Evolutionary conservation across 2,329 filamentous ascomycete genomes (phyloP), one percentile per base, ranked within the genome.

Genomic region (Pyrenophora teres): DNA sequence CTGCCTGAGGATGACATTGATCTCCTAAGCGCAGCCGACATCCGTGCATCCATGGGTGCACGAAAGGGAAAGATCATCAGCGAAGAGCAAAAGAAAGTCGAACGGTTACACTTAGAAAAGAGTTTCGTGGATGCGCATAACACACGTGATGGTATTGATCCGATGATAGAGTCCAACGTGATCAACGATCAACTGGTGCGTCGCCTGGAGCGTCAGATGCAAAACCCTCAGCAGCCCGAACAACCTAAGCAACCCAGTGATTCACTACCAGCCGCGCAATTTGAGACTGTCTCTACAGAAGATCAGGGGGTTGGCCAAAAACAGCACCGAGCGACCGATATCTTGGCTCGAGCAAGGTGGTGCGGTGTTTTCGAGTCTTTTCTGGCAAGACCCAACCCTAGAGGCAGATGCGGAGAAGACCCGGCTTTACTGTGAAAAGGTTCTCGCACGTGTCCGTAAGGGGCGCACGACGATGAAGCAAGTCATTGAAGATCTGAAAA

Each of bases 31-130:
- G 74, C 76, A 4, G 68, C 67, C 10, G 67, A 74, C 18, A 70
- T 78, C n/a, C 72, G 77, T 21, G 75, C 77, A 25, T 68, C 70
- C 13, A 77, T 78, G 69, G 72, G 73, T n/a, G 46, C 45, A 12
- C 72, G 57, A 25, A 59, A 51, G 15, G 41, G 19, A 10, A 52
- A 50, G 16, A 30, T 52, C 6, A 40, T 45, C 7, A 44, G 38
- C n/a, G 45, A 46, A 25, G 59, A 63, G 18, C 60, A 59, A 30
- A 54, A 31, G 27, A 54, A 46, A 55, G 52, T 40, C 35, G 46
- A 58, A 1, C 63, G 61, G 40, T 56, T 57, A 53, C 62, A 59
- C 40, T 49, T 74, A 13, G 69, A 74, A 42, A 46, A 60, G n/a
- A 59, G 62, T 1, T 71, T 70, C 36, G 52, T 50, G 4, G 45